Base-by-base conservation (phyloP, 805 yeast species). In the Candida ficus region DNA sequence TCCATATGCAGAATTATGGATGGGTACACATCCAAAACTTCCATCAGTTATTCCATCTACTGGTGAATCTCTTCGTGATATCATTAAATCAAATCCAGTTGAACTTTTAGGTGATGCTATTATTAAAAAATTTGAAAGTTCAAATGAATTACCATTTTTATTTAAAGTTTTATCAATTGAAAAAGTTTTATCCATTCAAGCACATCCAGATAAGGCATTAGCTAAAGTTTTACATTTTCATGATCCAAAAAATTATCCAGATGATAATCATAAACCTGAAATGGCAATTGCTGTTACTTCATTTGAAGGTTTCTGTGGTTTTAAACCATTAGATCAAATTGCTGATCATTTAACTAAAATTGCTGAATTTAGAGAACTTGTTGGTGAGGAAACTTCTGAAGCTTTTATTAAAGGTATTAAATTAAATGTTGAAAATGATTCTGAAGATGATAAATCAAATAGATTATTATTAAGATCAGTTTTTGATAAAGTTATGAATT, bases 221-320 rank as follows among this genome's bases (percentile, higher is more conserved):
- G 99, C 84, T 29, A 78, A 73, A 35, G 76, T 77, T 48, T 72
- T 93, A 54, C 95, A 84, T 57, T 73, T 74, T 14, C 65, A 71
- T 22, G 98, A 93, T 66, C 98, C 99, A 42, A 78, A 80, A 56
- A 85, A 93, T 67, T 93, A 93, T 62, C 98, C 98, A 4, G 99
- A 93, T 67, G 95, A 83, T 62, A 93, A 93, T 70, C 99, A 93
- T 67, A 93, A 93, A 70, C 99, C 99, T n/a, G 99, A 93, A 65
- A 93, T 93, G 99, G 98, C 99, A 37, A 78, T 93, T 57, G 99
- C 99, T 8, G 80, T 93, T 39, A 90, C 98, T 18, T 86, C 78
- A 45, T 93, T 93, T 56, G 98, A 93, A 69, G 98, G 97, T 0
- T 91, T 93, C 67, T 93, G 99, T 66, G 99, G 99, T 0, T 93